Evolutionary conservation across 352 stramenopile species (phyloP), one percentile per base, ranked within the genome.

Genomic region (Phytopythium litorale): DNA sequence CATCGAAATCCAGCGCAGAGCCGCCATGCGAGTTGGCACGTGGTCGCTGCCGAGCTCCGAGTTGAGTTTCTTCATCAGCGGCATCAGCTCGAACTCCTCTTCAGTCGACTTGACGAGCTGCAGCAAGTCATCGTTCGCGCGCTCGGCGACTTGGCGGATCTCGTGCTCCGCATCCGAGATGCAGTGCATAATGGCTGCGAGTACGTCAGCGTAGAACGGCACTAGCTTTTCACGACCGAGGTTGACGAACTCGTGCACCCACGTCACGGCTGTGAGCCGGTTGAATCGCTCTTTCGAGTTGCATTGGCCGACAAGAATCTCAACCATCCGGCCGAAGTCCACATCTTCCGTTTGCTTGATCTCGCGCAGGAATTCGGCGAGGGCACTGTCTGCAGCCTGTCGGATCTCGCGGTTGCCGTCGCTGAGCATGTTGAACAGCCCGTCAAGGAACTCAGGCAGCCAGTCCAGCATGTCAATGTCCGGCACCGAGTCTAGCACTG

Each of bases 391-490:
- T 0, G 96, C 96, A 0, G 92, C 96, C 60, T 99, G 96, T 33
- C 97, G 91, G 57, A 99, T 99, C 74, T 99, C 97, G 25, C 96
- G 78, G 75, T 99, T 99, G 6, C 90, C 96, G 74, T 99, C 97
- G 65, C 94, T 98, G 2, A 99, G 77, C 98, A 99, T 99, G 72
- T 99, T 99, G 64, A 99, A 99, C 21, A 99, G 76, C 0, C 98
- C 97, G 66, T 99, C 97, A 13, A 99, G 72, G 76, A 99, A 99
- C 59, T 99, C 97, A 3, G 87, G 87, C 46, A 96, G 70, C 81
- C 97, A 99, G 75, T 99, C 97, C 57, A 99, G 85, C 97, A 99
- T 99, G 69, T 98, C 96, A 62, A 99, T 99, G 64, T 99, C 97
- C 1, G 98, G 97, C 19, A 99, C 97, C 7, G 88, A 98, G 79